These are phyloP conservation scores for Cordyceps militaris DNA, from an alignment of 2,329 filamentous ascomycete species.

Conservation along the genomic window DNA sequence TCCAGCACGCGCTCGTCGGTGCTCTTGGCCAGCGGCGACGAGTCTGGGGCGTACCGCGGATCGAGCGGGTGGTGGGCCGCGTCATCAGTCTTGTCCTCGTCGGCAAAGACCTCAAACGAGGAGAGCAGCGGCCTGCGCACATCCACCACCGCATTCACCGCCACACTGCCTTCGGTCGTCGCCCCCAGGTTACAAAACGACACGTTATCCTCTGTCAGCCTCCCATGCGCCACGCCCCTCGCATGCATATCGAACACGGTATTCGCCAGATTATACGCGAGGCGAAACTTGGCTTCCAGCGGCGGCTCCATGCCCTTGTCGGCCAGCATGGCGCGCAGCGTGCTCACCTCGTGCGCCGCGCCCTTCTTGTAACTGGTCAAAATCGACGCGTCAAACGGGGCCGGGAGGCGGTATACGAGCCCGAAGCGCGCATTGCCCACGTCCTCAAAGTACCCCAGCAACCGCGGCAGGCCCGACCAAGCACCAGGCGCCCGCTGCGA, in stretches of 20 bases:
- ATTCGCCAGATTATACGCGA: conserved; percentile 65
- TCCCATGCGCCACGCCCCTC: conserved; percentile 62
- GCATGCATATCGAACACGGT: conserved; percentile 69
- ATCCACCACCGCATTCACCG: conserved; percentile 45
- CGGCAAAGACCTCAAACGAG: conserved; percentile 63
- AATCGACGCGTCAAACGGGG: conserved; percentile 52
- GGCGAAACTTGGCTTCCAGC: conserved; percentile 67
- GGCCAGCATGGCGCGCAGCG: conserved; percentile 47
- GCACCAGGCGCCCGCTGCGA: conserved; percentile 45
- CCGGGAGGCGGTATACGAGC: conserved; percentile 67
- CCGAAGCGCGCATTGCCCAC: conserved; percentile 62
- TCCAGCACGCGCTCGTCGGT: conserved; percentile 56
- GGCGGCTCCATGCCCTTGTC: conserved; percentile 52
- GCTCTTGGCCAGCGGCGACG: conserved; percentile 32
- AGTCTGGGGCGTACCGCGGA: conserved; percentile 42
- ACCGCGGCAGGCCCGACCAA: conserved; percentile 54
- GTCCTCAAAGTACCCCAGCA: conserved; percentile 70
- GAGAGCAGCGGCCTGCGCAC: conserved; percentile 63
- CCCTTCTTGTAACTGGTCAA: conserved; percentile 45
- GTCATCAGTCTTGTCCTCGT: conserved; percentile 21
- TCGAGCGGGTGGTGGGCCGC: conserved; percentile 57
- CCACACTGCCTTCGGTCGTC: conserved; percentile 31
- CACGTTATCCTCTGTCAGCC: conserved; percentile 60
- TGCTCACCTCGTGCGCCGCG: conserved; percentile 44
- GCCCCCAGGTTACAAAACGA: conserved; percentile 50